Percentiles rank a stretch among this genome's conserved stretches.
phyloP scores from a whole-genome alignment of 2,329 filamentous ascomycete genomes.

The Akanthomyces uredinophilus region DNA sequence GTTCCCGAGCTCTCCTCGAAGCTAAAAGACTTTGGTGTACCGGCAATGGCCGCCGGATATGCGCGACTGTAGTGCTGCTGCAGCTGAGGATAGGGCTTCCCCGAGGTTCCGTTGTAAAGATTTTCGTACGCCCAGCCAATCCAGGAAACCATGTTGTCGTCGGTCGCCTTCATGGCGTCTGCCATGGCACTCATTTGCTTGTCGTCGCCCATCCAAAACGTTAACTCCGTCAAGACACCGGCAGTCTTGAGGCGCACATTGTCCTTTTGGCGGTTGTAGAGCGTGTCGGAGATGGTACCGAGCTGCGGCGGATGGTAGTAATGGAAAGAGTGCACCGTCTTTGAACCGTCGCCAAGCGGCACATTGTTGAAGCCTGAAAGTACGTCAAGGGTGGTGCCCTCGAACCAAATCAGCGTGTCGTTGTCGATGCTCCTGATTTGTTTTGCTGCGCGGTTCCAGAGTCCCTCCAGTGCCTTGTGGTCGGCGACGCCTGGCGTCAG shows the following conservation, averaged over 20 bases:
- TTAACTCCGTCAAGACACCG: conserved; percentile 18
- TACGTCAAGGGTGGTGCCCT: conserved; percentile 18
- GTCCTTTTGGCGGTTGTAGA: conserved; percentile 17
- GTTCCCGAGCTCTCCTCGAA: conserved; percentile 14
- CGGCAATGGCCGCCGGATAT: conserved; percentile 18
- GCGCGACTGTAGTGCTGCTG: conserved; percentile 18
- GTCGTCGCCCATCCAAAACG: conserved; percentile 19
- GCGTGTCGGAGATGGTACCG: conserved; percentile 15
- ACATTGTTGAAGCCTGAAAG: conserved; percentile 19
- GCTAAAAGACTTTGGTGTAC: conserved; percentile 15
- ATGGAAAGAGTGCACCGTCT: conserved; percentile 19
- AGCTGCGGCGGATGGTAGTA: conserved; percentile 20
- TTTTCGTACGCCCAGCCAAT: conserved; percentile 21
- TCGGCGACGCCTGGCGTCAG: conserved; percentile 18
- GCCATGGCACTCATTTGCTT: conserved; percentile 16
- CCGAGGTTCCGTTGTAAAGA: conserved; percentile 17
- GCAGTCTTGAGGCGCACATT: conserved; percentile 18
- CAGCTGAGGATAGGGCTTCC: conserved; percentile 16
- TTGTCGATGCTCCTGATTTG: conserved; percentile 19
- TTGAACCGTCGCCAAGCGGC: conserved; percentile 18
- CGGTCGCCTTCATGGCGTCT: conserved; percentile 17
- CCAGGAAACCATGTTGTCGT: conserved; percentile 19
- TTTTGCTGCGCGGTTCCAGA: conserved; percentile 18
- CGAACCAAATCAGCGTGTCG: conserved; percentile 20
- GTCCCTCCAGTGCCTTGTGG: conserved; percentile 15